Evolutionary conservation across 192 early-diverging fungal species (phyloP).

Genomic region (Physocladia obscura): DNA sequence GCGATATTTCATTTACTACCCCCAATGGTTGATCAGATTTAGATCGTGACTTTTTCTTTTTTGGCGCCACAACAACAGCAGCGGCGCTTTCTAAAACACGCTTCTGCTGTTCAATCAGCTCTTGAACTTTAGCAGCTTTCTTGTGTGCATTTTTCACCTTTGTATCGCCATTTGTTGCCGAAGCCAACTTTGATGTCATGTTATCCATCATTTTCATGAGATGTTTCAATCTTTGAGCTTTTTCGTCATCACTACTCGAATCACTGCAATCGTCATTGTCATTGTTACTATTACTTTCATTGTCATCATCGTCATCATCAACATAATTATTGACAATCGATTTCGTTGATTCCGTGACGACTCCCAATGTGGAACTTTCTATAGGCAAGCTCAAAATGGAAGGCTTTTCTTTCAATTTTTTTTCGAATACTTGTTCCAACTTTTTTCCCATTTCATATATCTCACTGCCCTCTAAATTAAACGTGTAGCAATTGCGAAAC

Average conservation of each 20-base stretch:
- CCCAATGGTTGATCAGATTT: not conserved
- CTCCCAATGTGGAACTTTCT: too few relatives aligned
- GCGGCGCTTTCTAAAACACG: constrained; percentile 5
- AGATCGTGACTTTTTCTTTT: constrained; percentile 29
- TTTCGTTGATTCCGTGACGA: too few relatives aligned
- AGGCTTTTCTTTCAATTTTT: constrained; percentile 63
- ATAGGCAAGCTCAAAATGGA: too few relatives aligned
- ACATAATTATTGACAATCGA: not conserved
- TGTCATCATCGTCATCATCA: not conserved
- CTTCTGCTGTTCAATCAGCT: constrained; percentile 5
- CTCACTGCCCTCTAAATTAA: constrained; percentile 66
- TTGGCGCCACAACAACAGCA: constrained; percentile 18
- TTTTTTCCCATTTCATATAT: constrained; percentile 71
- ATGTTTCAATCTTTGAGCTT: constrained; percentile 17
- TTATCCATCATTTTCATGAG: constrained; percentile 30
- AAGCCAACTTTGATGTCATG: constrained; percentile 19
- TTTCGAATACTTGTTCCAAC: constrained; percentile 76
- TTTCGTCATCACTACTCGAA: constrained; percentile 26
- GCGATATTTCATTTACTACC: constrained; percentile 58
- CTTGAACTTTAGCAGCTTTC: constrained; percentile 19
- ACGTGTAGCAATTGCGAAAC: constrained; percentile 82
- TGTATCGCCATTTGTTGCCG: constrained; percentile 10
- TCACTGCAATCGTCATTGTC: not conserved
- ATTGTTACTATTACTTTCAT: not conserved
- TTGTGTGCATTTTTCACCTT: constrained; percentile 38